Percentiles rank a stretch among this genome's conserved stretches.
These are phyloP conservation scores for Neurospora sp. DNA, from an alignment of 495 filamentous ascomycete species.

Conservation along the genomic window DNA sequence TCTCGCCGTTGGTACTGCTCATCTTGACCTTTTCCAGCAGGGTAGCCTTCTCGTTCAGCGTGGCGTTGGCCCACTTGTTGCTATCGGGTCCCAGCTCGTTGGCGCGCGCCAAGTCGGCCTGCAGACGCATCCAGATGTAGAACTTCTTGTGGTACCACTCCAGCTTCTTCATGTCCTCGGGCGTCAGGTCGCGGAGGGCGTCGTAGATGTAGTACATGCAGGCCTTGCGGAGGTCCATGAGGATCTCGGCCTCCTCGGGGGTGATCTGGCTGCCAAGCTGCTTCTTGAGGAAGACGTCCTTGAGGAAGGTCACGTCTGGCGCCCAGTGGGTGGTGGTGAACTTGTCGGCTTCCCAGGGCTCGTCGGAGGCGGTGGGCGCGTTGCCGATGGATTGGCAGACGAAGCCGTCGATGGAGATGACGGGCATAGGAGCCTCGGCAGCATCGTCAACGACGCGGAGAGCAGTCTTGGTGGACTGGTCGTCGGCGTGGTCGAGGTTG, in stretches of 20 bases:
- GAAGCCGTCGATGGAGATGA: slow-evolving; percentile 15
- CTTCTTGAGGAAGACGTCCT: slow-evolving; percentile 6
- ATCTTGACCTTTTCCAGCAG: slow-evolving; percentile 9
- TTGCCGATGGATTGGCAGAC: slow-evolving; percentile 19
- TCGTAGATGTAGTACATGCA: slow-evolving; percentile 20
- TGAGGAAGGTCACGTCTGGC: slow-evolving; percentile 17
- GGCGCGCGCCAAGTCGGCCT: slow-evolving; percentile 14
- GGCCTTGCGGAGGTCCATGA: slow-evolving; percentile 18
- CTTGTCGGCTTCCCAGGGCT: slow-evolving; percentile 12
- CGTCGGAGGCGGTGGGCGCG: neutral
- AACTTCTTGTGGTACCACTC: slow-evolving; percentile 20
- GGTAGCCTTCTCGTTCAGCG: slow-evolving; percentile 2
- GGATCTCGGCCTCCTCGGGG: slow-evolving; percentile 8
- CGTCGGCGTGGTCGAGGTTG: slow-evolving; percentile 8
- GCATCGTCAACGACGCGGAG: slow-evolving; percentile 9
- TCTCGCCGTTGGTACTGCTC: slow-evolving; percentile 19
- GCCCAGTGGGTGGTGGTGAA: slow-evolving; percentile 15
- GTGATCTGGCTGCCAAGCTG: slow-evolving; percentile 15
- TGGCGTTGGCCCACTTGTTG: slow-evolving; percentile 6
- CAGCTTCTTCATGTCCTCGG: slow-evolving; percentile 7
- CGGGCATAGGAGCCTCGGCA: neutral
- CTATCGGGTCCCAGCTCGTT: slow-evolving; percentile 14
- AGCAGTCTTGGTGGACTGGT: slow-evolving; percentile 10
- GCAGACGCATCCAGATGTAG: slow-evolving; percentile 24
- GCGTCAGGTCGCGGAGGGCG: slow-evolving; percentile 11